Conservation (phyloP, 176 grass and related monocot species). For the Rhipidocladum racemiflorum region DNA sequence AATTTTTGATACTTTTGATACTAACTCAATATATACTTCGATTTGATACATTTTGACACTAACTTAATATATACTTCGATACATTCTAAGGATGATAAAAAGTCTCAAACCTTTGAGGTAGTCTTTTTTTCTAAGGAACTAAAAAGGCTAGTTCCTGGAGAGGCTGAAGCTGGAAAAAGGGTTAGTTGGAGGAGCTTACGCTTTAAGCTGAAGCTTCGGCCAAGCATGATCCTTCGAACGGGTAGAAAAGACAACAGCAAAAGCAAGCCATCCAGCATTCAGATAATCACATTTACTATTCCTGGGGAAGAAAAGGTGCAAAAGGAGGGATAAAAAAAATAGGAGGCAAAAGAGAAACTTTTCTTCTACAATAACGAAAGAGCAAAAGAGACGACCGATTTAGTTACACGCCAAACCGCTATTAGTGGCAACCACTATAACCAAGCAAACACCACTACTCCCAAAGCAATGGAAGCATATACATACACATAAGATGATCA, state of each 20-base stretch:
- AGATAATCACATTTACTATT: too few species aligned
- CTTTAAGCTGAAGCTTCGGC: neutral
- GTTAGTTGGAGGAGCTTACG: neutral
- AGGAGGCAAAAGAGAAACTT: too few species aligned
- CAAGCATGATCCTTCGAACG: neutral
- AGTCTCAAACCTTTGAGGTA: neutral
- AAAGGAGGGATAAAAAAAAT: too few species aligned
- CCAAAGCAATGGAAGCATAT: neutral
- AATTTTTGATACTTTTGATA: too few species aligned
- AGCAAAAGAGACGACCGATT: neutral
- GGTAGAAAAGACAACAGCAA: too few species aligned
- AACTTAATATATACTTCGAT: too few species aligned
- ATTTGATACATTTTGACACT: too few species aligned
- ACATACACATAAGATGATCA: neutral
- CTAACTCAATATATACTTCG: too few species aligned
- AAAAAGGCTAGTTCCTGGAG: neutral
- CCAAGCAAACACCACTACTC: neutral
- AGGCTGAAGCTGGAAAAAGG: neutral
- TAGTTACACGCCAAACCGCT: neutral
- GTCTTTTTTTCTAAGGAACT: neutral
- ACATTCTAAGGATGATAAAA: too few species aligned
- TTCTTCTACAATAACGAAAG: too few species aligned
- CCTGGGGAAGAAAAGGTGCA: too few species aligned
- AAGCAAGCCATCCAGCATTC: too few species aligned
- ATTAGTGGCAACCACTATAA: neutral